Evolutionary conservation across 768 basidiomycete species (phyloP).

Genomic region (Inosperma sp.): DNA sequence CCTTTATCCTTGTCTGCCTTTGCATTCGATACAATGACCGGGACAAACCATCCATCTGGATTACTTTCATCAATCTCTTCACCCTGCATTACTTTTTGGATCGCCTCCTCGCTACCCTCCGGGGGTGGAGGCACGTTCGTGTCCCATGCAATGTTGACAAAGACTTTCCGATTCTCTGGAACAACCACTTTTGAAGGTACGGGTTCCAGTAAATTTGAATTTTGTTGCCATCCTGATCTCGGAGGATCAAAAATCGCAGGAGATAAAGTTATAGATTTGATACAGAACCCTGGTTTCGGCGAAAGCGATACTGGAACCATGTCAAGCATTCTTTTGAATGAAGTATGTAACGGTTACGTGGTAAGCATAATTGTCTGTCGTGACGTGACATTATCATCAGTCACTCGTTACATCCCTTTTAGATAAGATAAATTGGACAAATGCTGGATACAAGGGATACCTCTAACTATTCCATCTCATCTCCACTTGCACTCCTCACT

Average conservation of each 20-base stretch:
- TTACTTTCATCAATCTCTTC: constrained; percentile 40
- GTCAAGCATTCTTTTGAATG: too few relatives aligned
- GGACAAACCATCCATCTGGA: constrained; percentile 54
- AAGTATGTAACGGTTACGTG: too few relatives aligned
- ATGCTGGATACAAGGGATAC: too few relatives aligned
- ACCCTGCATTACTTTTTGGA: constrained; percentile 55
- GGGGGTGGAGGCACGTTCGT: constrained; percentile 64
- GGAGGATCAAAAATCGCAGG: constrained; percentile 33
- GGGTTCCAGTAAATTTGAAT: constrained; percentile 27
- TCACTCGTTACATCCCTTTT: too few relatives aligned
- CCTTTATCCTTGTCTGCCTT: constrained; percentile 68
- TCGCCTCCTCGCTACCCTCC: constrained; percentile 49
- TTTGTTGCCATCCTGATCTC: constrained; percentile 8
- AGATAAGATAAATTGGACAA: too few relatives aligned
- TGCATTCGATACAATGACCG: constrained; percentile 63
- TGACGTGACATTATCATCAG: too few relatives aligned
- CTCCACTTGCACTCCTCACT: too few relatives aligned
- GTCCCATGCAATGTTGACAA: constrained; percentile 74
- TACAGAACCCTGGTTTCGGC: constrained; percentile 66
- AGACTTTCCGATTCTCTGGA: constrained; percentile 55
- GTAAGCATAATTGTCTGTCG: too few relatives aligned
- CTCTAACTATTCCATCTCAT: too few relatives aligned
- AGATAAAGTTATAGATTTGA: constrained; percentile 52
- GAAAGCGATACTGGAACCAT: constrained; percentile 17
- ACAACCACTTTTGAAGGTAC: constrained; percentile 29